A percentile compares a stretch with the other conserved stretches of the same genome.
phyloP scores from a whole-genome alignment of 257 asterid genomes.

The Perilla frutescens region DNA sequence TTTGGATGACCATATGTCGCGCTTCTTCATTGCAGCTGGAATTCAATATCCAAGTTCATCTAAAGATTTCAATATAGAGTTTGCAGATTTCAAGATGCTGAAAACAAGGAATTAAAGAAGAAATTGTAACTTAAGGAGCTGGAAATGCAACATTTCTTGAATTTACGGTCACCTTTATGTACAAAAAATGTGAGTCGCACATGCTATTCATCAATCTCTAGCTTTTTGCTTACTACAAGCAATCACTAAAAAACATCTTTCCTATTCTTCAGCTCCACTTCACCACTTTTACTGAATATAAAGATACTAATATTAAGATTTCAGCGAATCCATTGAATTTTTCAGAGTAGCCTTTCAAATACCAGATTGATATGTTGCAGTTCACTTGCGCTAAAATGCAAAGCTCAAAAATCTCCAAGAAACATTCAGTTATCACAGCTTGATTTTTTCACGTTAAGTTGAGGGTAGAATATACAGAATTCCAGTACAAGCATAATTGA shows the following conservation, averaged over 20 bases:
- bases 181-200: background rate
- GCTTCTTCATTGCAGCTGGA: constrained; percentile 34
- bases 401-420: background rate
- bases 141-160: constrained; percentile 34
- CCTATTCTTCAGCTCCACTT: constrained; percentile 17
- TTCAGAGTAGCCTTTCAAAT: background rate
- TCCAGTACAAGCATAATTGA: background rate
- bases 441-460: background rate
- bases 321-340: background rate
- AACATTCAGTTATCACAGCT: background rate
- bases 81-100: constrained; percentile 15
- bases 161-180: background rate
- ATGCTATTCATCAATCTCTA: background rate
- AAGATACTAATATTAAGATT: background rate
- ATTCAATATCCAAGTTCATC: background rate
- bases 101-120: constrained; percentile 25
- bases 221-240: constrained; percentile 29
- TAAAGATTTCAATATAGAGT: constrained; percentile 26
- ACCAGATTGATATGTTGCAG: background rate
- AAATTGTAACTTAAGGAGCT: constrained; percentile 37
- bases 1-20: constrained; percentile 33
- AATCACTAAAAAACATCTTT: background rate
- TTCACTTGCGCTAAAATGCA: background rate
- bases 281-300: background rate
- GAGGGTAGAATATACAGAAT: constrained; percentile 20